Conservation (phyloP, 1,284 basidiomycete species). For the Gymnopus androsaceus region DNA sequence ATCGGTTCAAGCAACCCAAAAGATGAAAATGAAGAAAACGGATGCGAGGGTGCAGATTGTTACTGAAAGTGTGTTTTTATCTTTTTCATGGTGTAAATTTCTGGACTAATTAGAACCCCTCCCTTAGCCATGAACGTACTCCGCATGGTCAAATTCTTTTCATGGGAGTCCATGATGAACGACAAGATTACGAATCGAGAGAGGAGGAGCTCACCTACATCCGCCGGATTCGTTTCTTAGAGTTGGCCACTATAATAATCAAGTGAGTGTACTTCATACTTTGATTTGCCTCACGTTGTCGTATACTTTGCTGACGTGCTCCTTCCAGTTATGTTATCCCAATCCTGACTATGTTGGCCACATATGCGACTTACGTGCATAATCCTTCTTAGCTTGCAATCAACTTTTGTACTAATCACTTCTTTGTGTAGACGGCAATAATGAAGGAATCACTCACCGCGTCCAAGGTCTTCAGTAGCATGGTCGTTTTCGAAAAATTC, state of each 20-base stretch:
- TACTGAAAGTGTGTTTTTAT: conserved; percentile 40
- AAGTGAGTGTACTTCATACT: conserved; percentile 6
- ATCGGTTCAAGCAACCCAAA: conserved; percentile 22
- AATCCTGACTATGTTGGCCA: conserved; percentile 54
- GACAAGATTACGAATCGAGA: conserved; percentile 49
- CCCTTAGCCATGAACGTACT: conserved; percentile 51
- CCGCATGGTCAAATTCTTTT: conserved; percentile 73
- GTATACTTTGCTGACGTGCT: background rate
- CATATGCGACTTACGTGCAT: conserved; percentile 43
- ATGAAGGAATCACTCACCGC: conserved; percentile 31
- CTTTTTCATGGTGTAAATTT: too few species aligned
- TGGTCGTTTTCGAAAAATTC: conserved; percentile 29
- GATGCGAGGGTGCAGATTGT: conserved; percentile 24
- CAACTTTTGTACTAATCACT: background rate
- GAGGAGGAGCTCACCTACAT: conserved; percentile 57
- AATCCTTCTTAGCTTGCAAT: conserved; percentile 5
- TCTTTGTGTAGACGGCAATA: conserved; percentile 36
- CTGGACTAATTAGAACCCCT: too few species aligned
- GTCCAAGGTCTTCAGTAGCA: conserved; percentile 22
- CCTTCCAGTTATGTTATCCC: conserved; percentile 47
- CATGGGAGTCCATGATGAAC: conserved; percentile 63
- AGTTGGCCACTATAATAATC: too few species aligned
- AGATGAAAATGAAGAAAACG: conserved; percentile 23
- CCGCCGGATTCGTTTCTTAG: conserved; percentile 42
- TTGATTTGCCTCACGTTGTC: background rate